Percentiles rank a stretch among this genome's conserved stretches.
phyloP scores from a whole-genome alignment of 208 protist genomes.

The Trypanosoma boissoni region DNA sequence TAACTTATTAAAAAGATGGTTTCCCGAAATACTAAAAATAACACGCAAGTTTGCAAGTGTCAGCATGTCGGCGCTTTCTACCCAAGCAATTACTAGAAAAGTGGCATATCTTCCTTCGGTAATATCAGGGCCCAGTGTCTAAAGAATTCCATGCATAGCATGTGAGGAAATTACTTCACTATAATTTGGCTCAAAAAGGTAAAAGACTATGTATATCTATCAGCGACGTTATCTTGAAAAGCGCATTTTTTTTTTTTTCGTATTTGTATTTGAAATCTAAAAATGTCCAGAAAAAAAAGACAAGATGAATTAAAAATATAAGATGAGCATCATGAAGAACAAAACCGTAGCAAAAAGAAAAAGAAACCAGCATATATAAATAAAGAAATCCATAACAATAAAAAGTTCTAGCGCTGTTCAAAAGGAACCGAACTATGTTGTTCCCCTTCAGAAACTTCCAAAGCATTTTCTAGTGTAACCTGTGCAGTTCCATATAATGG shows the following conservation, averaged over 20 bases:
- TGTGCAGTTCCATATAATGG: conserved; percentile 13
- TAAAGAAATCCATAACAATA: not conserved
- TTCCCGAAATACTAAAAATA: conserved; percentile 30
- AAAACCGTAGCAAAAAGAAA: conserved; percentile 17
- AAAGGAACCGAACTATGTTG: conserved; percentile 28
- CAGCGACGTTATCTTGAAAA: too few relatives aligned
- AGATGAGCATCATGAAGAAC: too few relatives aligned
- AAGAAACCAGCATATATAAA: conserved; percentile 9
- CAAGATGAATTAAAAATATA: not conserved
- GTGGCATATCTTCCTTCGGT: conserved; percentile 27
- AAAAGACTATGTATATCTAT: too few relatives aligned
- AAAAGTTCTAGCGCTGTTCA: conserved; percentile 3
- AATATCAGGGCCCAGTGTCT: conserved; percentile 26
- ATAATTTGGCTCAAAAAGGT: too few relatives aligned
- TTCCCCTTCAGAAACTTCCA: conserved; percentile 12
- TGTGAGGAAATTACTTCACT: too few relatives aligned
- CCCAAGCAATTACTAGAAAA: conserved; percentile 30
- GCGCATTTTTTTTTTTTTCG: too few relatives aligned
- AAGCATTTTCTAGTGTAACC: conserved; percentile 15
- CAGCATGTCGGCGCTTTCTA: conserved; percentile 33
- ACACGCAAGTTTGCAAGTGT: conserved; percentile 68
- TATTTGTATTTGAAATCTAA: too few relatives aligned
- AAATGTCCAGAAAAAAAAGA: not conserved
- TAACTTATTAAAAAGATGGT: conserved; percentile 5
- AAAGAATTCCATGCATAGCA: conserved; percentile 35